A percentile compares a stretch with the other conserved stretches of the same genome.
These are phyloP conservation scores for Talaromyces sp. DNA, from an alignment of 2,329 filamentous ascomycete genomes.

Conservation along the genomic window DNA sequence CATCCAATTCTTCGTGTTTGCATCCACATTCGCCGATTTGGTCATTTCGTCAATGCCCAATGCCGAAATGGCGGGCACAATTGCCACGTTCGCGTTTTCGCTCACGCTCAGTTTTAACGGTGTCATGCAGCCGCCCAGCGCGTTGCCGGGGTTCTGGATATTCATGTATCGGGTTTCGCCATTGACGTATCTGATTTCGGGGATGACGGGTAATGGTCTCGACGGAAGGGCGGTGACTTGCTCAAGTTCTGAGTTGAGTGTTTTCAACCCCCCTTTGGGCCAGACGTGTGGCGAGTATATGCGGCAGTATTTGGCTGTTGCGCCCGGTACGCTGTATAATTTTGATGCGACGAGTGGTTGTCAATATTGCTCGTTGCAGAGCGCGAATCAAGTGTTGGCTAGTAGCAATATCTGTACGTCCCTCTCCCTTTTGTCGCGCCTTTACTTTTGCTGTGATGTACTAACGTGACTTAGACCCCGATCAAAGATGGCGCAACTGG, in stretches of 20 bases:
- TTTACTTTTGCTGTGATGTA: too few species aligned
- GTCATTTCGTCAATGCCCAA: constrained; percentile 68
- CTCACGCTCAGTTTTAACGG: constrained; percentile 60
- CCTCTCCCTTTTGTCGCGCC: too few species aligned
- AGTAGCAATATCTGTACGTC: constrained; percentile 43
- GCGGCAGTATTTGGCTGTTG: constrained; percentile 45
- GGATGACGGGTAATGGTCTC: constrained; percentile 29
- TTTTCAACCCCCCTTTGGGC: constrained; percentile 62
- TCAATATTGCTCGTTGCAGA: constrained; percentile 45
- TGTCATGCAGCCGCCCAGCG: constrained; percentile 59
- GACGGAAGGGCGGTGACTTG: constrained; percentile 11
- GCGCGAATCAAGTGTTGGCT: constrained; percentile 44
- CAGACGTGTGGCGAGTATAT: constrained; percentile 63
- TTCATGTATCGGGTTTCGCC: constrained; percentile 72
- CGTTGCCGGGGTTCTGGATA: constrained; percentile 70
- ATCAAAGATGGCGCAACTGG: constrained; percentile 67
- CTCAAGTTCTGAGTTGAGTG: constrained; percentile 20
- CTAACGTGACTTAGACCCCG: constrained; percentile 44
- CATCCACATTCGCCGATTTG: constrained; percentile 71
- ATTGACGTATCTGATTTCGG: constrained; percentile 59
- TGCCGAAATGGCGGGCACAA: constrained; percentile 64
- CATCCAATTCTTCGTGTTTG: constrained; percentile 66
- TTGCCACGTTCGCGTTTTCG: constrained; percentile 61
- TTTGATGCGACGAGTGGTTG: constrained; percentile 52
- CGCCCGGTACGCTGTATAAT: constrained; percentile 52